These are phyloP conservation scores for Candida smagusa DNA, from an alignment of 1,139 yeast genomes.

Conservation along the genomic window DNA sequence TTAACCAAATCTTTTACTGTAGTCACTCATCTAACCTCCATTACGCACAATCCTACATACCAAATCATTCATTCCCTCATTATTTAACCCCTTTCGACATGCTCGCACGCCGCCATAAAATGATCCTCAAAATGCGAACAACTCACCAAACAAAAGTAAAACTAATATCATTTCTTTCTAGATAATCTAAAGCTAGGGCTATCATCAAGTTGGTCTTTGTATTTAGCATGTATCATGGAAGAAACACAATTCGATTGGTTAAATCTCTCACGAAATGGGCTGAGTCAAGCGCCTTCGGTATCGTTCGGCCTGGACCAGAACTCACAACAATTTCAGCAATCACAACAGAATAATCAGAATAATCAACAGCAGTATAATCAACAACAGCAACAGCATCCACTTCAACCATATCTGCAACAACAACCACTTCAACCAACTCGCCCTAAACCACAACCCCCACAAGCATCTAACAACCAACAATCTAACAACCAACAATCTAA, in stretches of 20 bases:
- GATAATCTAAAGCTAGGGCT: background rate
- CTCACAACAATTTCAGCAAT: background rate
- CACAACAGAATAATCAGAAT: background rate
- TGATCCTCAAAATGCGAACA: conserved; percentile 1
- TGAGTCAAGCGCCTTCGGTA: conserved; percentile 33
- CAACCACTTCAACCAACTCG: background rate
- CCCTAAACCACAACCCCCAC: background rate
- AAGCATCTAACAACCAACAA: background rate
- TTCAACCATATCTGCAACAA: background rate
- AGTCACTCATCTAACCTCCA: too few relatives aligned
- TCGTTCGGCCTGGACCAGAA: conserved; percentile 23
- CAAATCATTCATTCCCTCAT: background rate
- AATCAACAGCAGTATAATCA: conserved; percentile 1
- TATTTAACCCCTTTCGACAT: background rate
- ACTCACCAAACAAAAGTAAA: background rate
- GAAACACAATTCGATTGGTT: conserved; percentile 43
- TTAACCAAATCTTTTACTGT: too few relatives aligned
- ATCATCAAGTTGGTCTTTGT: background rate
- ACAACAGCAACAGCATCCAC: background rate
- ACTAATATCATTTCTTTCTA: too few relatives aligned
- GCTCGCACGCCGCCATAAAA: too few relatives aligned
- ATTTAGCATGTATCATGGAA: conserved; percentile 16
- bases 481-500: background rate
- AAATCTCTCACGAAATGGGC: conserved; percentile 18
- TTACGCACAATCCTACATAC: too few relatives aligned